phyloP scores from a whole-genome alignment of 257 asterid species.

The Ehretia macrophylla region DNA sequence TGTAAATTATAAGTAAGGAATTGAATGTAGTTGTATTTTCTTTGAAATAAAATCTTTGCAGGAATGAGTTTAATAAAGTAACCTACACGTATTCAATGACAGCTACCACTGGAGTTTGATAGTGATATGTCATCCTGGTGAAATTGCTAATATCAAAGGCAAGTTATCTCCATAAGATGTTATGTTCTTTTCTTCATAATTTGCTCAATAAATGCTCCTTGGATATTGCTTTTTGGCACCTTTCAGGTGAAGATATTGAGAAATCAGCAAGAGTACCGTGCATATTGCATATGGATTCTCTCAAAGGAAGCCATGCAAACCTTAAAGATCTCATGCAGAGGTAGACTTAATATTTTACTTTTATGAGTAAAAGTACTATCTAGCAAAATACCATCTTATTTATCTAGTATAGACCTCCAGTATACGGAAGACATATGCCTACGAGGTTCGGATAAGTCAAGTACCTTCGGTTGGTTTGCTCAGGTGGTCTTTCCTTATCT shows the following conservation, averaged over 20 bases:
- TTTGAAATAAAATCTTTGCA: background rate
- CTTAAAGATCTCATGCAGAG: slow-evolving; percentile 36
- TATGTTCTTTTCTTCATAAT: slow-evolving; percentile 9
- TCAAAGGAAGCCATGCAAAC: slow-evolving; percentile 41
- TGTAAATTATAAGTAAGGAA: slow-evolving; percentile 81
- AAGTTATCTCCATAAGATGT: slow-evolving; percentile 32
- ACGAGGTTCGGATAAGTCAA: too few relatives aligned
- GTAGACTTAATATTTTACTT: slow-evolving; percentile 16
- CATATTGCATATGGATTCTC: slow-evolving; percentile 51
- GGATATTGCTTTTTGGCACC: slow-evolving; percentile 8
- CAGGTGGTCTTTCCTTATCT: too few relatives aligned
- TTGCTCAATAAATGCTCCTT: slow-evolving; percentile 2
- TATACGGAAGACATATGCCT: too few relatives aligned
- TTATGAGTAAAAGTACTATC: background rate
- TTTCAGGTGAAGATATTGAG: slow-evolving; percentile 42
- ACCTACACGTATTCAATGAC: slow-evolving; percentile 21
- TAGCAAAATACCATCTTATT: background rate
- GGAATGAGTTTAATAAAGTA: background rate
- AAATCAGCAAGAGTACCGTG: slow-evolving; percentile 38
- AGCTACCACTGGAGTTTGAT: slow-evolving; percentile 97
- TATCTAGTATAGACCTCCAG: background rate
- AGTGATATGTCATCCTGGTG: slow-evolving; percentile 83
- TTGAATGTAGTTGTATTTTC: slow-evolving; percentile 1
- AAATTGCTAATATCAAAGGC: slow-evolving; percentile 61
- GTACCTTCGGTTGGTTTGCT: too few relatives aligned